These are phyloP conservation scores for Paecilomyces fulvus DNA, from an alignment of 2,329 filamentous ascomycete species.

Conservation along the genomic window DNA sequence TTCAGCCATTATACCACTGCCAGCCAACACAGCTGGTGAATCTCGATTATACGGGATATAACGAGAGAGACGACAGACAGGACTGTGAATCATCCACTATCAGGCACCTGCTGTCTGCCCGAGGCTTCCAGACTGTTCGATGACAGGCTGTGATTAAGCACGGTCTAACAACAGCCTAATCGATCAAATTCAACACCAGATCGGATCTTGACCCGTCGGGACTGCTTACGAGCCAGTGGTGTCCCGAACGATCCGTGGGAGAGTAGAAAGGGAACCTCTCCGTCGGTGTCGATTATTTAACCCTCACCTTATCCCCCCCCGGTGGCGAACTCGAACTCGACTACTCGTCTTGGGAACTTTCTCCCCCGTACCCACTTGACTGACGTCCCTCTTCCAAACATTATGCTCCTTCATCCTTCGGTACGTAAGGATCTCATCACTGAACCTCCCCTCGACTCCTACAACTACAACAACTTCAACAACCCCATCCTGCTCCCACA, in stretches of 20 bases:
- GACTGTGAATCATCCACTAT: neutral
- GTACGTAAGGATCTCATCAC: conserved; percentile 36
- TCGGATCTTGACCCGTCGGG: neutral
- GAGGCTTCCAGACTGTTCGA: conserved; percentile 1
- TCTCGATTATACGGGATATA: neutral
- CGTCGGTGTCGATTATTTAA: neutral
- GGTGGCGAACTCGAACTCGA: no score
- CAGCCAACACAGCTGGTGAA: no score
- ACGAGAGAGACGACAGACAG: neutral
- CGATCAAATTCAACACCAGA: neutral
- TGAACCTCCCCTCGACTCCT: conserved; percentile 18
- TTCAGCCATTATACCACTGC: neutral
- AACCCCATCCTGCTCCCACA: conserved; percentile 13
- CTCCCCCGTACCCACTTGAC: conserved; percentile 4
- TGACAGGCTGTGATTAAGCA: neutral
- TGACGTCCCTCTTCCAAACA: conserved; percentile 22
- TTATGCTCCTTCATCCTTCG: conserved; percentile 32
- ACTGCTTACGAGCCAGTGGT: neutral
- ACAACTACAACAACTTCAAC: conserved; percentile 16
- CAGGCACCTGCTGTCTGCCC: neutral
- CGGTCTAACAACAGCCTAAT: neutral
- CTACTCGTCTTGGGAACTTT: neutral
- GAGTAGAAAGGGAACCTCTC: neutral
- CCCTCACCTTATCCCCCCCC: neutral
- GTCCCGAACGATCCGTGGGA: neutral